A percentile compares a stretch with the other conserved stretches of the same genome.
Evolutionary conservation across 306 rosid species (phyloP).

Genomic region (cucumber (Cucumis sativus)): Cucumber_9930_V3 NC_026655.2:11212001-11212500

Average conservation of each 20-base stretch:
- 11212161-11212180: slow-evolving; percentile 90
- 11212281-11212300: slow-evolving; percentile 92
- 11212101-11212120: slow-evolving; percentile 83
- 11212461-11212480: not conserved
- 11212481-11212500: not conserved
- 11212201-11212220: slow-evolving; percentile 84
- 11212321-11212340: slow-evolving; percentile 42
- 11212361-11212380: slow-evolving; percentile 81
- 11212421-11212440: slow-evolving; percentile 20
- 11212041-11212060: slow-evolving; percentile 85
- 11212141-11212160: slow-evolving; percentile 99
- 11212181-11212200: slow-evolving; percentile 83
- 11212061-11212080: slow-evolving; percentile 73
- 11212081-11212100: slow-evolving; percentile 77
- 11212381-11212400: slow-evolving; percentile 94
- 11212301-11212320: slow-evolving; percentile 69
- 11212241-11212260: slow-evolving; percentile 79
- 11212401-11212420: slow-evolving; percentile 61
- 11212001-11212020: slow-evolving; percentile 76
- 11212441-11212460: not conserved
- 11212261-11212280: slow-evolving; percentile 96
- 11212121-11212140: slow-evolving; percentile 81
- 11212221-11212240: slow-evolving; percentile 90
- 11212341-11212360: slow-evolving; percentile 84
- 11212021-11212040: slow-evolving; percentile 76